phyloP scores from a whole-genome alignment of 345 rosid species.

The Abelmoschus esculentus region DNA sequence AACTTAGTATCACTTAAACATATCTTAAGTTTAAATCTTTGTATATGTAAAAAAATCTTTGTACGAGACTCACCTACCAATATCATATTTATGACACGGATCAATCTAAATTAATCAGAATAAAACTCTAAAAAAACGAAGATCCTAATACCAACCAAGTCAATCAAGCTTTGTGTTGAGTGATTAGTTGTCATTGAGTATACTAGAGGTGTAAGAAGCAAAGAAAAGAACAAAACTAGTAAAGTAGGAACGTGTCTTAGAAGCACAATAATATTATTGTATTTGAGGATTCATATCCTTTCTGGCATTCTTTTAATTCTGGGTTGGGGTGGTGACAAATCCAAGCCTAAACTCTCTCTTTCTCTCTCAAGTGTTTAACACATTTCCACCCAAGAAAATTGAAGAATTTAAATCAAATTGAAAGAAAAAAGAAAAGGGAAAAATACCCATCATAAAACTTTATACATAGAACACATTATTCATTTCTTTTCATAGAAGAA shows the following conservation, averaged over 20 bases:
- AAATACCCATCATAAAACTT: slow-evolving; percentile 24
- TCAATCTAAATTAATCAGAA: no score
- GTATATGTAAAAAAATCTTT: no score
- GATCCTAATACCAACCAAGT: neutral
- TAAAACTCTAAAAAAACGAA: no score
- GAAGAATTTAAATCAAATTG: neutral
- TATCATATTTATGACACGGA: no score
- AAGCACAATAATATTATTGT: neutral
- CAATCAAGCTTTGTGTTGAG: neutral
- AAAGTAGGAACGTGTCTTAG: slow-evolving; percentile 3
- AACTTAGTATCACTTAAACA: no score
- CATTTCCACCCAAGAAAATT: slow-evolving; percentile 13
- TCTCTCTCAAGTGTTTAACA: slow-evolving; percentile 14
- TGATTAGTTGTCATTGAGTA: slow-evolving; percentile 11
- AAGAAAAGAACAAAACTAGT: slow-evolving; percentile 25
- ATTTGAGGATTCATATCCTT: slow-evolving; percentile 25
- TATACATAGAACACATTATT: slow-evolving; percentile 3
- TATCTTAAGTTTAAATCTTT: no score
- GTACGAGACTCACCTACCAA: no score
- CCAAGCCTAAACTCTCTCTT: slow-evolving; percentile 1
- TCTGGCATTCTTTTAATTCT: slow-evolving; percentile 1
- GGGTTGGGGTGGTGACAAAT: slow-evolving; percentile 19
- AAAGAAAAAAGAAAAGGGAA: neutral
- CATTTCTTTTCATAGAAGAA: slow-evolving; percentile 7
- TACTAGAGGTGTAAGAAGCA: slow-evolving; percentile 18